Percentiles rank a stretch among this genome's conserved stretches.
Evolutionary conservation across 441 rosid genomes (phyloP).

Genomic region (Pelargonium citronellum): DNA sequence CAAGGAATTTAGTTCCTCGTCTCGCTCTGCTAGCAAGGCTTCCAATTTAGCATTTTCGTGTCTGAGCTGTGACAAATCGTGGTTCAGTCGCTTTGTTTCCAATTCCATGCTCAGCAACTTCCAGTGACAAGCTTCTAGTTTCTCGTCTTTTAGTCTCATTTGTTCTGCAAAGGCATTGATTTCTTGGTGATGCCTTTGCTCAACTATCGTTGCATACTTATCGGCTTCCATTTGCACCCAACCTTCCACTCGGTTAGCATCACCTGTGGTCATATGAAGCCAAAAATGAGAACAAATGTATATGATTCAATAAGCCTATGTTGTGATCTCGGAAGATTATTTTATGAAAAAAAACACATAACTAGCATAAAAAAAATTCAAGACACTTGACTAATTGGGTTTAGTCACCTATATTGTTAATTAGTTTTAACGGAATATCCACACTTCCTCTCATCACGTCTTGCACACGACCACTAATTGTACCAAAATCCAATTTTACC

Average conservation of each 20-base stretch:
- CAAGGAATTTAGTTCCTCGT: constrained; percentile 42
- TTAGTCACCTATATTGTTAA: no score
- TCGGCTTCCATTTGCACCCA: constrained; percentile 58
- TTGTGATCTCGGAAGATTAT: no score
- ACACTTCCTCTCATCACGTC: no score
- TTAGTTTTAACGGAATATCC: no score
- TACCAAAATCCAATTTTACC: no score
- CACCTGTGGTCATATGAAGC: constrained; percentile 34
- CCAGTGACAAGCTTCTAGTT: constrained; percentile 59
- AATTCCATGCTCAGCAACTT: constrained; percentile 63
- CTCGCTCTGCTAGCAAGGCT: constrained; percentile 36
- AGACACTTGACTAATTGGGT: no score
- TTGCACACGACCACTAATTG: no score
- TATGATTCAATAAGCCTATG: no score
- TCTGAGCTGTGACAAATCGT: constrained; percentile 48
- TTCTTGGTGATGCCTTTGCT: constrained; percentile 62
- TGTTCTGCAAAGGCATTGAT: constrained; percentile 59
- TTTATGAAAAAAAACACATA: no score
- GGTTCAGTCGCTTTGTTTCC: constrained; percentile 58
- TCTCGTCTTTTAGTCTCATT: constrained; percentile 74
- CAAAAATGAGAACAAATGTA: constrained; percentile 17
- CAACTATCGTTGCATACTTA: constrained; percentile 47
- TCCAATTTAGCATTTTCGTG: constrained; percentile 50
- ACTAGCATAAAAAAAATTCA: no score
- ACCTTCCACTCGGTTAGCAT: constrained; percentile 43